Evolutionary conservation across 495 filamentous ascomycete genomes (phyloP).

Genomic region (Neurospora sp.): DNA sequence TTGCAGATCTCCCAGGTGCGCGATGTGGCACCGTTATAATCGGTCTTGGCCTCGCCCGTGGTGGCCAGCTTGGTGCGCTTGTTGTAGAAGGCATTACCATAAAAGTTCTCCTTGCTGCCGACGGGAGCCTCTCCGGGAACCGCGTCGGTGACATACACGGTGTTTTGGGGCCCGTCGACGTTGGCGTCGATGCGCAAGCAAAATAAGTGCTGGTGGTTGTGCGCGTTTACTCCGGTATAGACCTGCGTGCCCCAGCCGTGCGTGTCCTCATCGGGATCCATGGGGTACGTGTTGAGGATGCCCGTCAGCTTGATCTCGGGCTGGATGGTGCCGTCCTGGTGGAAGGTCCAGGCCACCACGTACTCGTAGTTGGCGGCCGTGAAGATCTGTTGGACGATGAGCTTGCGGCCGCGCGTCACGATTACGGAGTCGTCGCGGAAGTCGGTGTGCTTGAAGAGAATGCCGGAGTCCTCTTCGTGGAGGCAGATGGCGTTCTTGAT

Average conservation of each 20-base stretch:
- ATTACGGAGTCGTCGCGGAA: slow-evolving; percentile 85
- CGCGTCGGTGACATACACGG: slow-evolving; percentile 74
- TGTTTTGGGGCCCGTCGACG: slow-evolving; percentile 80
- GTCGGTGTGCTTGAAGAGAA: slow-evolving; percentile 93
- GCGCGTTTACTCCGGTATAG: slow-evolving; percentile 49
- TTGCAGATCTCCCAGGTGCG: slow-evolving; percentile 92
- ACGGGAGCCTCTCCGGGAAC: slow-evolving; percentile 54
- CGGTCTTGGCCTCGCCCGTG: slow-evolving; percentile 57
- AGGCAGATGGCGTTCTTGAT: slow-evolving; percentile 97
- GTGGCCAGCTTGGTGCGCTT: slow-evolving; percentile 74
- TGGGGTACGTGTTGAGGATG: slow-evolving; percentile 86
- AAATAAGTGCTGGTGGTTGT: slow-evolving; percentile 95
- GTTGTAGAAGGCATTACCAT: slow-evolving; percentile 93
- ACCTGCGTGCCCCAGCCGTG: slow-evolving; percentile 90
- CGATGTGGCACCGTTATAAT: slow-evolving; percentile 77
- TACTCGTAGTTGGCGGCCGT: slow-evolving; percentile 98
- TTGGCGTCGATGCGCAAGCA: slow-evolving; percentile 84
- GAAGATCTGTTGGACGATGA: slow-evolving; percentile 88
- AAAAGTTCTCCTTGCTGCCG: slow-evolving; percentile 72
- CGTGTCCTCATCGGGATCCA: slow-evolving; percentile 75
- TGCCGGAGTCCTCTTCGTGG: slow-evolving; percentile 89
- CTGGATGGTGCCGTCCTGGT: slow-evolving; percentile 87
- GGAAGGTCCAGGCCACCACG: slow-evolving; percentile 85
- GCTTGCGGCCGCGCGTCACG: slow-evolving; percentile 77
- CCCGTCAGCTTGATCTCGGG: slow-evolving; percentile 93